Evolutionary conservation across 2,329 filamentous ascomycete genomes (phyloP), one percentile per base, ranked within the genome.

Genomic region (Penicillium nordicum): DNA sequence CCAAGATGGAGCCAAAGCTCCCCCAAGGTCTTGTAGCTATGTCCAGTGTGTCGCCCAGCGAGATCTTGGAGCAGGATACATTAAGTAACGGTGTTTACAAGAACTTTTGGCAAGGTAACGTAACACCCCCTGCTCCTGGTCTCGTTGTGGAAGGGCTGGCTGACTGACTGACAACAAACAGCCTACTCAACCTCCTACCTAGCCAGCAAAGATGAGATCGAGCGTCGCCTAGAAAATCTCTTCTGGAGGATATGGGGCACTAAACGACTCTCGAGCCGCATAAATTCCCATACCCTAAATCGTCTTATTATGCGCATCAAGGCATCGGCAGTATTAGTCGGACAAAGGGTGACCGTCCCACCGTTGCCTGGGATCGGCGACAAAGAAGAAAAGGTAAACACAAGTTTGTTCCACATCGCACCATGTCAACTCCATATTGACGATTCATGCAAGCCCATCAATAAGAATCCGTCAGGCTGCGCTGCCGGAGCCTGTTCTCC

Each of bases 191-290:
- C 74, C 50, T 80, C 78, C 51, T 75, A 75, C 47, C 68, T 74
- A 45, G 72, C 75, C 16, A 71, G 78, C 46, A 69, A 74, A 40
- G 72, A 76, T 56, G 67, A 72, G 40, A 67, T 69, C 5, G 77
- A 78, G 44, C 66, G 68, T 51, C 72, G 80, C 55, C 67, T 81
- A n/a, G 78, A 80, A 56, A 80, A 81, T 63, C 71, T 82, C 30
- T 82, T 82, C 63, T 82, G 80, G 80, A 70, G 80, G 51, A 76
- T 82, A 59, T 81, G 78, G 78, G 71, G 77, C 48, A 78, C 71
- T 51, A 64, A 71, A 7, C 64, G 63, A 8, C 69, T 79, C 14
- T 66, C 68, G 18, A 60, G 66, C 14, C 69, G 66, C 7, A 70
- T 80, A 9, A 72, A 68, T 45, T 72, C 76, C 21, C 68, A 69